phyloP scores from a whole-genome alignment of 352 stramenopile genomes.

The Phytophthora ramorum region DNA sequence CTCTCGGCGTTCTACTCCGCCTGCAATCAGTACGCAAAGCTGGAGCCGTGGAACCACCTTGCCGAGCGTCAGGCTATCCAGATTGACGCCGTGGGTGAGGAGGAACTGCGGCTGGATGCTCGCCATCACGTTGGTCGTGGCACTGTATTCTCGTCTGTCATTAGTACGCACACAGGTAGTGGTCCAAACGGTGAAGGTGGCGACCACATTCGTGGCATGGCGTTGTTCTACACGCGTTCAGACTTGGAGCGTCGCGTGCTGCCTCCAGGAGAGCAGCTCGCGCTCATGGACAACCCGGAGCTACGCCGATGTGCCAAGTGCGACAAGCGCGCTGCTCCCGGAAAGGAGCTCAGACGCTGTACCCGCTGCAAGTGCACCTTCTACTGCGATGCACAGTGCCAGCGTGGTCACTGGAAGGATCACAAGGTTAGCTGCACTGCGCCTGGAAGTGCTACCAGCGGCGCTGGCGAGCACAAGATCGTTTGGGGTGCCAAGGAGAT shows the following conservation, averaged over 20 bases:
- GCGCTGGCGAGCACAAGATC: slow-evolving; percentile 54
- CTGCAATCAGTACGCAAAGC: slow-evolving; percentile 64
- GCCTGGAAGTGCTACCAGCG: slow-evolving; percentile 30
- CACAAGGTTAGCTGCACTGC: slow-evolving; percentile 84
- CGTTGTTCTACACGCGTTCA: slow-evolving; percentile 78
- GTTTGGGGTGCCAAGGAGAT: slow-evolving; percentile 86
- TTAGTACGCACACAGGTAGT: slow-evolving; percentile 54
- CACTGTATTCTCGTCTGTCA: slow-evolving; percentile 80
- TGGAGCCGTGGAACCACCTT: slow-evolving; percentile 75
- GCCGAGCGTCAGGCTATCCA: slow-evolving; percentile 84
- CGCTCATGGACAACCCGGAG: slow-evolving; percentile 74
- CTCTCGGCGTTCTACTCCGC: slow-evolving; percentile 68
- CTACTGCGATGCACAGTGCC: slow-evolving; percentile 79
- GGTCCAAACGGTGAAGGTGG: slow-evolving; percentile 37
- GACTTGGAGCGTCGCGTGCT: slow-evolving; percentile 83
- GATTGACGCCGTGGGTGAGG: slow-evolving; percentile 64
- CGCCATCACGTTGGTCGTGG: slow-evolving; percentile 60
- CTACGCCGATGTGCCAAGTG: slow-evolving; percentile 79
- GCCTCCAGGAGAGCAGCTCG: slow-evolving; percentile 66
- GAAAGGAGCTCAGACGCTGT: slow-evolving; percentile 76
- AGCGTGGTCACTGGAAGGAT: slow-evolving; percentile 84
- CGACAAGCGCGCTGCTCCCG: slow-evolving; percentile 72
- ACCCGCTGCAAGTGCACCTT: slow-evolving; percentile 88
- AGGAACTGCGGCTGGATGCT: slow-evolving; percentile 73
- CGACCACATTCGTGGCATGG: slow-evolving; percentile 75